Evolutionary conservation across 2,329 filamentous ascomycete genomes (phyloP), one percentile per base, ranked within the genome.

Genomic region (Aspergillus sergii): DNA sequence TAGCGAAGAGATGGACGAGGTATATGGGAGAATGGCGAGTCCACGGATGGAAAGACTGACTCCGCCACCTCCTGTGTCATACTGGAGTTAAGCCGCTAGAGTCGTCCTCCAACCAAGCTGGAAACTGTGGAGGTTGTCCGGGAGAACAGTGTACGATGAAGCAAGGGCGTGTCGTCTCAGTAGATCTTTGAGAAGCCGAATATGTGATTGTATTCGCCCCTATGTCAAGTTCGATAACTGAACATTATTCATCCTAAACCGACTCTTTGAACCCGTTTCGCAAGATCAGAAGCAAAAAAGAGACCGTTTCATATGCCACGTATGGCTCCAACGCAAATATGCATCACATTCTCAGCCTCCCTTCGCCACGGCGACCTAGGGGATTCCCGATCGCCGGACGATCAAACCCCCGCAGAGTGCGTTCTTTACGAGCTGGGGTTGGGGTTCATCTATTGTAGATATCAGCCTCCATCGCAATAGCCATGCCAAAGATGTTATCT

Each of bases 401-500:
- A 54, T 59, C 32, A 51, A 59, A 54, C 32, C 32, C 45, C 57
- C 56, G 60, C 30, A 50, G 48, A 54, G 34, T 48, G 46, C 30
- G 36, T 54, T 58, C 50, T 75, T 84, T 91, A 92, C 75, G 88
- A 79, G 80, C 88, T 88, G 77, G 91, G 91, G 88, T 93, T 93
- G 82, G 91, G 90, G 89, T 94, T 94, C 91, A 94, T 94, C 91
- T 91, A 70, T 62, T 51, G 30, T 51, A 30, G 34, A 7, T 19
- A 55, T 53, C 26, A 51, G 48, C 30, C 32, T 56, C 55, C 28
- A 28, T 28, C 30, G 55, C 30, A 19, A n/a, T 16, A 16, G n/a
- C 26, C 28, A 14, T n/a, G 32, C n/a, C 43, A 41, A 19, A 19
- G 36, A n/a, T 34, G 21, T 48, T 50, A 23, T 41, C 4, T 43